A percentile compares a stretch with the other conserved stretches of the same genome.
Evolutionary conservation across 345 rosid genomes (phyloP).

Genomic region (Syzygium aqueum): DNA sequence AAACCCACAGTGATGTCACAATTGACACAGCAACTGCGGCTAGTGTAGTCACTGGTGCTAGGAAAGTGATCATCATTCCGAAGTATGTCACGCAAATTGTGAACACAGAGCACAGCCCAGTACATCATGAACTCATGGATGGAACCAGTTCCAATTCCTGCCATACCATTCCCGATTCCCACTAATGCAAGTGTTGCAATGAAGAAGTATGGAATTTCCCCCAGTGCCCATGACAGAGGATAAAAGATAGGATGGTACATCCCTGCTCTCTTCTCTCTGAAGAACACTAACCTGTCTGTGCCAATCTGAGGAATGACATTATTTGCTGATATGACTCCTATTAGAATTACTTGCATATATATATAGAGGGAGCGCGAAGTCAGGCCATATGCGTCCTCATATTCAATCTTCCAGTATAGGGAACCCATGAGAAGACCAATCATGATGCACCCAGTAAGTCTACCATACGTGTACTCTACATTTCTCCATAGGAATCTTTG

Average conservation of each 20-base stretch:
- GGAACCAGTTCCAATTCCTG: constrained; percentile 20
- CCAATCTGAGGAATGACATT: constrained; percentile 24
- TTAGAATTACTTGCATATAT: constrained; percentile 24
- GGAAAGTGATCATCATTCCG: constrained; percentile 32
- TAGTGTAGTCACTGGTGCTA: constrained; percentile 23
- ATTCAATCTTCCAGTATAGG: constrained; percentile 11
- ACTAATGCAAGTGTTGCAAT: constrained; percentile 16
- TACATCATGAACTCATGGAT: constrained; percentile 9
- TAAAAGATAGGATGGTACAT: constrained; percentile 29
- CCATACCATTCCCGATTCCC: constrained; percentile 23
- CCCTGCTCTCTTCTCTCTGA: constrained; percentile 22
- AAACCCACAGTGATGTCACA: constrained; percentile 18
- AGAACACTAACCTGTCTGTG: constrained; percentile 21
- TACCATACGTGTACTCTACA: constrained; percentile 15
- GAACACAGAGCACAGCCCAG: constrained; percentile 20
- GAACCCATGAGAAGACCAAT: constrained; percentile 23
- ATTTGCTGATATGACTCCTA: constrained; percentile 22
- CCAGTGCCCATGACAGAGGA: constrained; percentile 25
- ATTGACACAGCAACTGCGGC: constrained; percentile 27
- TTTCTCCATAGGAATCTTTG: constrained; percentile 26
- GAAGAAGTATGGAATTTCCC: constrained; percentile 22
- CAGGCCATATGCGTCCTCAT: constrained; percentile 7
- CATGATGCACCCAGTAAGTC: constrained; percentile 17
- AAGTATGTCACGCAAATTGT: constrained; percentile 17
- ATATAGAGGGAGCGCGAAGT: constrained; percentile 13